Evolutionary conservation across 2,329 filamentous ascomycete genomes (phyloP), one percentile per base, ranked within the genome.

Genomic region (Ilyonectria sp.): DNA sequence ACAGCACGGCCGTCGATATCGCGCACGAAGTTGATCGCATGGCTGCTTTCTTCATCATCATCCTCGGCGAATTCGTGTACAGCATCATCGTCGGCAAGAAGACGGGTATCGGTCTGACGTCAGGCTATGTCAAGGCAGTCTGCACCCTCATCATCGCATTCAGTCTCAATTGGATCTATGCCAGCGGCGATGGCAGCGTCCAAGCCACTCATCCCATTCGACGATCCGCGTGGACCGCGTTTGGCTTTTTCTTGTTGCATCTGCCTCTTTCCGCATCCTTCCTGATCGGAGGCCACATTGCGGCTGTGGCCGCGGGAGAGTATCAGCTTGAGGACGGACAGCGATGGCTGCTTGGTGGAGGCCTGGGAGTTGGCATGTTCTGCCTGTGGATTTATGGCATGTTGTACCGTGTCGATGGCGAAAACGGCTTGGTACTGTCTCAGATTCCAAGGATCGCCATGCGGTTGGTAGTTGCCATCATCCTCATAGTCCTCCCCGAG

Each of bases 31-130:
- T 86, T 37, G 85, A 86, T 68, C 82, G 85, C 10, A 84, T 85
- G 75, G 83, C 83, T 0, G 84, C 84, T 15, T 86, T 86, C 68
- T 86, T 84, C 73, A 86, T 86, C 68, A 86, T 86, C 62, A 84
- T 84, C n/a, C 80, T 86, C 0, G 85, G 83, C 58, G 85, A 86
- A 67, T 86, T 86, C 68, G 77, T 86, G 17, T 86, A 85, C 66
- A 80, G 81, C 63, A 83, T 86, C 53, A 79, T 86, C 43, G 84
- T 86, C 11, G 84, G 83, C 4, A 81, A 82, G 31, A 83, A 83
- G 49, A 82, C 84, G 1, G 84, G 82, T 8, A 76, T 82, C 15
- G 84, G 84, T 0, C 75, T 86, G 49, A 85, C 84, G 26, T 56
- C 78, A 1, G 79, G 82, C 4, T 82, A 85, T 56, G 76, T 80